These are phyloP conservation scores for Zasmidium cellare DNA, from an alignment of 2,329 filamentous ascomycete genomes.

Conservation along the genomic window DNA sequence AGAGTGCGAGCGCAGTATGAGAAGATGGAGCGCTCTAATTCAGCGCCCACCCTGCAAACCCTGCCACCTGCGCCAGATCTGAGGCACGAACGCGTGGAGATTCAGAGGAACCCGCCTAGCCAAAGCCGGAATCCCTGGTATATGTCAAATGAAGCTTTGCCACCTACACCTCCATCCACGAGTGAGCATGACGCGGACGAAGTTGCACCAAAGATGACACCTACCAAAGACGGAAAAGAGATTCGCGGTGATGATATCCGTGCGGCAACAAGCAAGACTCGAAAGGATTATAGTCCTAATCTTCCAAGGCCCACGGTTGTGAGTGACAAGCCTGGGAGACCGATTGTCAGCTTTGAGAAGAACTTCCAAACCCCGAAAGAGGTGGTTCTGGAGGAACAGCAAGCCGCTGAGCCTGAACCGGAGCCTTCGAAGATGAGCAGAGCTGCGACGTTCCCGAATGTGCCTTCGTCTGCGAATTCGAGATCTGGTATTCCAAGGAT, in stretches of 20 bases:
- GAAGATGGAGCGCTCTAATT: conserved; percentile 45
- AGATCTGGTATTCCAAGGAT: conserved; percentile 14
- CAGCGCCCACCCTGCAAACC: conserved; percentile 42
- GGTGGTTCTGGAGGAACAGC: conserved; percentile 65
- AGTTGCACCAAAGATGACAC: conserved; percentile 31
- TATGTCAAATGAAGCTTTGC: conserved; percentile 61
- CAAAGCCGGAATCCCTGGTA: conserved; percentile 82
- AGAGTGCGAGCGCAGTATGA: conserved; percentile 58
- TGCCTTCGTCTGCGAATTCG: conserved; percentile 3
- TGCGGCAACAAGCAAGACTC: conserved; percentile 82
- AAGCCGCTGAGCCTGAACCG: conserved; percentile 24
- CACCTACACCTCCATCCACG: conserved; percentile 34
- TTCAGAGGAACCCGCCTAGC: conserved; percentile 78
- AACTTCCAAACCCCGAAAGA: conserved; percentile 77
- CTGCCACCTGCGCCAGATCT: conserved; percentile 22
- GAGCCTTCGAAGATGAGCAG: background rate
- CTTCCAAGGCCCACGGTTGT: conserved; percentile 87
- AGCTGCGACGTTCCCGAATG: conserved; percentile 1
- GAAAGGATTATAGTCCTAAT: conserved; percentile 82
- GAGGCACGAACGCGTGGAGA: conserved; percentile 62
- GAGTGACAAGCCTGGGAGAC: conserved; percentile 84
- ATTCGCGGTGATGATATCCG: conserved; percentile 72
- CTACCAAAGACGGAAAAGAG: conserved; percentile 54
- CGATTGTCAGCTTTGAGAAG: conserved; percentile 95
- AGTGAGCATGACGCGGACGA: conserved; percentile 41